A percentile compares a stretch with the other conserved stretches of the same genome.
phyloP scores from a whole-genome alignment of 2,329 filamentous ascomycete species.

The Apiospora aurea region DNA sequence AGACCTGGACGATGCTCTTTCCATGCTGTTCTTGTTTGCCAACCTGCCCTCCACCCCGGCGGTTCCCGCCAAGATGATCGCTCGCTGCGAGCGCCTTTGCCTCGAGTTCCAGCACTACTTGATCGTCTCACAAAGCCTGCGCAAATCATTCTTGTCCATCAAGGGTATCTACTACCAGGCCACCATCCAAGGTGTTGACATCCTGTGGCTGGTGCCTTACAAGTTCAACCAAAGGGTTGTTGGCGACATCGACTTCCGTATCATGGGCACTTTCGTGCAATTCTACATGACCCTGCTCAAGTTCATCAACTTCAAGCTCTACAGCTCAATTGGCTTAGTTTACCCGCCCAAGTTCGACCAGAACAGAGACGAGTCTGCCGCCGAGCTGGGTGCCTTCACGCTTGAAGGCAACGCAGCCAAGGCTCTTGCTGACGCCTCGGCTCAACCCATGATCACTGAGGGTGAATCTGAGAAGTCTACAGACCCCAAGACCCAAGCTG shows the following conservation, averaged over 20 bases:
- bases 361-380: conserved; percentile 85
- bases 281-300: conserved; percentile 97
- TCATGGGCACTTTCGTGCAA: conserved; percentile 99
- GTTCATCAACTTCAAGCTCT: conserved; percentile 95
- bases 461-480: conserved; percentile 60
- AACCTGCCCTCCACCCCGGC: conserved; percentile 90
- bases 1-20: conserved; percentile 95
- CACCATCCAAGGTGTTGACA: conserved; percentile 94
- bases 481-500: conserved; percentile 68
- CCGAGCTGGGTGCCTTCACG: conserved; percentile 89
- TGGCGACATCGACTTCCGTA: conserved; percentile 95
- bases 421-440: conserved; percentile 57
- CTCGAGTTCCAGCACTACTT: conserved; percentile 98
- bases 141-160: conserved; percentile 97
- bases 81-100: conserved; percentile 89
- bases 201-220: conserved; percentile 97
- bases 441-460: conserved; percentile 54
- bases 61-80: conserved; percentile 94
- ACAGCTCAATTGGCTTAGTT: conserved; percentile 88
- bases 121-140: conserved; percentile 87
- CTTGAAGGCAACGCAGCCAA: conserved; percentile 77
- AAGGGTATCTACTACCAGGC: conserved; percentile 99
- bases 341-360: conserved; percentile 96
- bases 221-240: conserved; percentile 96
- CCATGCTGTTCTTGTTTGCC: conserved; percentile 96